Base-by-base conservation (phyloP, 2,329 filamentous ascomycete species). In the Myotisia sp. region DNA sequence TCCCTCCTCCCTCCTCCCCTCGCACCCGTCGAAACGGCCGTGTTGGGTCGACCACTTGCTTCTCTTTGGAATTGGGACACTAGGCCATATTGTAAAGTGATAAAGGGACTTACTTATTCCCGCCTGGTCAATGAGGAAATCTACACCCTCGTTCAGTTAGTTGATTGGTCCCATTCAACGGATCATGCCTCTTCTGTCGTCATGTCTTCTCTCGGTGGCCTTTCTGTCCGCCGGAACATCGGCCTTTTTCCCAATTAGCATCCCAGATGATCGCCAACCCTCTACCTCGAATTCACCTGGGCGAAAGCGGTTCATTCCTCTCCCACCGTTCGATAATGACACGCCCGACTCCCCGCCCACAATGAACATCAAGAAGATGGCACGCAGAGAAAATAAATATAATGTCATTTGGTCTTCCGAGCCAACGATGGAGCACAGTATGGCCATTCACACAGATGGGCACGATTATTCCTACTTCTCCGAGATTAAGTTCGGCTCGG, bases 391-490 rank as follows among this genome's bases (percentile, higher is more conserved):
- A 38, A 69, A 71, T 46, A 45, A 49, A 2, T 71, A 66, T 49
- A 52, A 56, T 5, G 62, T 70, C 7, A 45, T 60, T 23, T 43
- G 53, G 36, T 55, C 60, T 5, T 48, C 52, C 13, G 48, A 48
- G 1, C 62, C 64, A 1, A 53, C 50, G 9, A 47, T 60, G 36
- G 41, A 56, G 9, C 60, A 68, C 39, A 68, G 65, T 37, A 56
- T 64, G 21, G 62, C 64, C 1, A 56, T 73, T 23, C 53, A 68
- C 37, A 63, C 70, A 40, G 67, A 71, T 55, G 68, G 68, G 6
- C 51, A 51, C 8, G 69, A 73, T 42, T 61, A 60, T 37, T 67
- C 66, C 16, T 73, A 73, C 48, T 68, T 73, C 51, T 58, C 64
- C 3, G 52, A 55, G 2, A 55, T 70, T 26, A 56, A 56, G 5